Base-by-base conservation (phyloP, 2,329 filamentous ascomycete genomes). In the Fusarium penzigii region DNA sequence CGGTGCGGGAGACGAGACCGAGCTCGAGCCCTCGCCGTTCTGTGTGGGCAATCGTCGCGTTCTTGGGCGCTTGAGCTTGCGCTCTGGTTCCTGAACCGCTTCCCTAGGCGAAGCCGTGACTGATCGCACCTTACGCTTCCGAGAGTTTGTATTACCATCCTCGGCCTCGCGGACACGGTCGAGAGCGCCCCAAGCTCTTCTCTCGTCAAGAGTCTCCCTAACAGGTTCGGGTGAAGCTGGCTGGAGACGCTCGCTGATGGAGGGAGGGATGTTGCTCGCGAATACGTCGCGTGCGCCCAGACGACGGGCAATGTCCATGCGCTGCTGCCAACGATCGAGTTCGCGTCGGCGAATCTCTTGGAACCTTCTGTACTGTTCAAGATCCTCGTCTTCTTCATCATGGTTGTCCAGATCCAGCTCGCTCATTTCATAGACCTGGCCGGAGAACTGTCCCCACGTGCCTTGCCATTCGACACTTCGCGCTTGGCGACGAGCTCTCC, bases 381-480 rank as follows among this genome's bases (percentile, higher is more conserved):
- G 72, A 48, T 94, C 90, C 65, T 93, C 93, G 36, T 93, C 90
- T 68, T 92, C 72, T 20, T 74, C 69, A 55, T 74, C 72, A 42
- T 72, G 67, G 49, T 74, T 74, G 44, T 74, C 71, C 42, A 74
- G 68, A 46, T 74, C 72, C 43, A 74, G 62, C 40, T 74, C 72
- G 62, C 70, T 74, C 69, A 74, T 72, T 57, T 92, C 87, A 64
- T 80, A 86, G 50, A 87, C 78, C 36, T 78, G 79, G 46, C 78
- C 82, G 14, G 82, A 78, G 56, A 87, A 83, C 59, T 82, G 78
- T 52, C 81, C 83, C 87, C 90, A 95, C 2, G 95, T 89, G 48
- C 90, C 89, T 67, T 93, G 88, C 93, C 93, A 97, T 42, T 95
- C 89, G 43, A 83, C 88, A 68, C 74, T 90, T 75, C 92, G 89